Conservation (phyloP, 306 rosid species). For the Astragalus glycyphyllos region DNA sequence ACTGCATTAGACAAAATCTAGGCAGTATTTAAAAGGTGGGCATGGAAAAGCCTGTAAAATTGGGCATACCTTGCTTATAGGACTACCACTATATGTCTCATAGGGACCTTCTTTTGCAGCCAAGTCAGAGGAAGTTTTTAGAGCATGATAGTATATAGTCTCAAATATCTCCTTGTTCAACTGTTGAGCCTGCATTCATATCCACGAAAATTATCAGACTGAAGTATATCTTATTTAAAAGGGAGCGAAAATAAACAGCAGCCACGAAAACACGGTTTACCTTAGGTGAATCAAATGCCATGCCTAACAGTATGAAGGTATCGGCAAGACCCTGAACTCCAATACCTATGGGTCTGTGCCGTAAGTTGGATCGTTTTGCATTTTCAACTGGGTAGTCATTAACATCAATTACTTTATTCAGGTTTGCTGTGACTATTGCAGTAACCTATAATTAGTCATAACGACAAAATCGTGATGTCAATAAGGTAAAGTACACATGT, state of each 20-base stretch:
- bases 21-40: neutral
- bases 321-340: too few species aligned
- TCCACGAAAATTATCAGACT: conserved; percentile 14
- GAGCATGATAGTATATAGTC: too few species aligned
- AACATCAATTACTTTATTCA: conserved; percentile 53
- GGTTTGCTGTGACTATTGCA: conserved; percentile 68
- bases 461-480: neutral
- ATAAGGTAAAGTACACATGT: neutral
- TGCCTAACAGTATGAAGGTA: too few species aligned
- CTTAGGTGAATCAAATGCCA: too few species aligned
- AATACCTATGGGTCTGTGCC: too few species aligned
- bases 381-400: too few species aligned
- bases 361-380: too few species aligned
- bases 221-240: conserved; percentile 36
- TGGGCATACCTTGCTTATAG: conserved; percentile 71
- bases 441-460: conserved; percentile 56
- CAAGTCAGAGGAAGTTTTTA: too few species aligned
- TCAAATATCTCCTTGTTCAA: conserved; percentile 69
- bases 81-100: conserved; percentile 58
- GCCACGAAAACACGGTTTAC: too few species aligned
- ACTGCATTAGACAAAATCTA: neutral
- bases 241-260: too few species aligned
- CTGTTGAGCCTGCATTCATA: conserved; percentile 71
- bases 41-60: neutral
- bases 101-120: too few species aligned